A percentile compares a stretch with the other conserved stretches of the same genome.
phyloP scores from a whole-genome alignment of 2,329 filamentous ascomycete species.

The Phyllosticta citribraziliensis region DNA sequence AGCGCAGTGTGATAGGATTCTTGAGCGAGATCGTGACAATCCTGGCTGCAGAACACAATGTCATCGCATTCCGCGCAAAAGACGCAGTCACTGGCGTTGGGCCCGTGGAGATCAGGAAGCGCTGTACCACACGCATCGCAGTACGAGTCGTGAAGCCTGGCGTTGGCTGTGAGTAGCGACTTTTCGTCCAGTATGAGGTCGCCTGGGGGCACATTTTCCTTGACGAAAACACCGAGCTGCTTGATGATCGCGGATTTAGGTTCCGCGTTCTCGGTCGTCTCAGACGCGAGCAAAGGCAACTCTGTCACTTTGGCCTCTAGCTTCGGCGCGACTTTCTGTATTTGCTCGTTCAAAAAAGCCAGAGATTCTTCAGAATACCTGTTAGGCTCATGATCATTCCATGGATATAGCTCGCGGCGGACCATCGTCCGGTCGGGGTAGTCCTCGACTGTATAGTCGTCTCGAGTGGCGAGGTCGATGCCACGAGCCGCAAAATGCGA shows the following conservation, averaged over 20 bases:
- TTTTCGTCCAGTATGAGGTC: conserved; percentile 72
- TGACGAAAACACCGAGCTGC: conserved; percentile 87
- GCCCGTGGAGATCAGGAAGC: conserved; percentile 40
- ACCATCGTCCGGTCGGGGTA: conserved; percentile 63
- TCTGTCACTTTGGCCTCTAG: conserved; percentile 69
- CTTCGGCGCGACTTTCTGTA: conserved; percentile 64
- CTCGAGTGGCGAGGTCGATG: conserved; percentile 22
- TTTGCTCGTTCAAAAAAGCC: conserved; percentile 58
- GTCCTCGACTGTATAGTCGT: conserved; percentile 41
- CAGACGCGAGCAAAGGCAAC: conserved; percentile 53
- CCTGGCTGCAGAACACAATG: conserved; percentile 49
- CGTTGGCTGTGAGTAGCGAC: conserved; percentile 80
- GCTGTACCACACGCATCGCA: conserved; percentile 82
- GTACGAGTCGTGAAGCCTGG: conserved; percentile 72
- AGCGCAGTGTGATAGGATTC: conserved; percentile 48
- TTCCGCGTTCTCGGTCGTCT: conserved; percentile 30
- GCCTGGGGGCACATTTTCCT: conserved; percentile 65
- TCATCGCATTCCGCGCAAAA: conserved; percentile 48
- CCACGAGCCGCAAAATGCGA: conserved; percentile 18
- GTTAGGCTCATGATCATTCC: conserved; percentile 53
- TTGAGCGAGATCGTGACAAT: conserved; percentile 47
- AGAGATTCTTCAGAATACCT: conserved; percentile 47
- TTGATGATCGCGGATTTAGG: conserved; percentile 49
- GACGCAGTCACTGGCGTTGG: conserved; percentile 22
- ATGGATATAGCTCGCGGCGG: conserved; percentile 54